phyloP scores from a whole-genome alignment of 2,329 filamentous ascomycete species.

The Pseudocercospora pini-densiflorae region DNA sequence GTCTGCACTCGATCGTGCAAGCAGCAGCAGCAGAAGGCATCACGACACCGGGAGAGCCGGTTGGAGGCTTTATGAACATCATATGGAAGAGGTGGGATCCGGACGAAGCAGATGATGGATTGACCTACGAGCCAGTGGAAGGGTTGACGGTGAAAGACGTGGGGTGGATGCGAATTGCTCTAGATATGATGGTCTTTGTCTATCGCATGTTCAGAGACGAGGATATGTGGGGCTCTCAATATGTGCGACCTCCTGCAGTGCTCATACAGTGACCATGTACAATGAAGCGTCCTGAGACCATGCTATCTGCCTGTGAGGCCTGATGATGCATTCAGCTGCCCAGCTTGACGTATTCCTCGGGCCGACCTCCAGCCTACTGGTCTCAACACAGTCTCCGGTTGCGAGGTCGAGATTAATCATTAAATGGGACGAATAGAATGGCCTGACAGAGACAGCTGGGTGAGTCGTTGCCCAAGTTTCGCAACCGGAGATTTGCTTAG shows the following conservation, averaged over 20 bases:
- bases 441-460: too few relatives aligned
- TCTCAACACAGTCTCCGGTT: too few relatives aligned
- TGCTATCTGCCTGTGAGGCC: too few relatives aligned
- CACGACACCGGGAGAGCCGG: background rate
- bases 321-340: too few relatives aligned
- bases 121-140: background rate
- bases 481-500: background rate
- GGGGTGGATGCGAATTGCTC: background rate
- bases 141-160: background rate
- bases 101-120: background rate
- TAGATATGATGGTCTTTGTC: background rate
- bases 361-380: too few relatives aligned
- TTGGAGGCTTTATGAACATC: background rate
- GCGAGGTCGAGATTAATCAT: too few relatives aligned
- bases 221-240: background rate
- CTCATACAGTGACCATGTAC: background rate
- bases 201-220: background rate
- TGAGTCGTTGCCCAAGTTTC: background rate
- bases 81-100: conserved; percentile 1
- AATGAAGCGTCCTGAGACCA: too few relatives aligned
- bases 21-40: background rate
- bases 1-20: background rate
- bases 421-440: too few relatives aligned
- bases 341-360: too few relatives aligned
- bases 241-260: background rate